phyloP scores from a whole-genome alignment of 352 stramenopile genomes.

The Phytophthora constricta region DNA sequence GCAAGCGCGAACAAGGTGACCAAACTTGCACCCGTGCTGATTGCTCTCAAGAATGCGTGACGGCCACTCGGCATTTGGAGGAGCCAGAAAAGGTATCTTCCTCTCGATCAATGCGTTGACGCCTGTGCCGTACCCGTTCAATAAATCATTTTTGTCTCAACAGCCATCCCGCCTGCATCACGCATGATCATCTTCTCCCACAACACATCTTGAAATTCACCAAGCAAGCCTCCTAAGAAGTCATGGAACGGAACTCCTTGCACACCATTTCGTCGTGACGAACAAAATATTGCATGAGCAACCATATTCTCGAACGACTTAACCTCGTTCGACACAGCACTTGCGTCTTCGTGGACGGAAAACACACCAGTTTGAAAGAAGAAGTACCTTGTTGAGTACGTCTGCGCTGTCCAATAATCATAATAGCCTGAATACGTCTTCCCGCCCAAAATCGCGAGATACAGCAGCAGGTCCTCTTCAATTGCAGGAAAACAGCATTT shows the following conservation, averaged over 20 bases:
- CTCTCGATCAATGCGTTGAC: neutral
- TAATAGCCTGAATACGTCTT: conserved; percentile 12
- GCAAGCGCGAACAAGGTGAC: conserved; percentile 1
- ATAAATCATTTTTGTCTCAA: conserved; percentile 5
- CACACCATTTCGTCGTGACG: conserved; percentile 29
- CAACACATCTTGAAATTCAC: conserved; percentile 3
- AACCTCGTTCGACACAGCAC: neutral
- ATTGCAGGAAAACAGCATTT: conserved; percentile 1
- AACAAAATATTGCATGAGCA: conserved; percentile 33
- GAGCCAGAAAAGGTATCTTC: conserved; percentile 15
- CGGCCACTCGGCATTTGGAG: conserved; percentile 23
- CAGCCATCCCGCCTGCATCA: neutral
- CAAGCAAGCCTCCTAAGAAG: conserved; percentile 1
- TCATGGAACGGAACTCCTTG: conserved; percentile 16
- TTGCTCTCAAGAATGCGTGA: conserved; percentile 6
- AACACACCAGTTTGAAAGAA: neutral
- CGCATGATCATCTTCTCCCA: neutral
- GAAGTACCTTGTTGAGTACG: neutral
- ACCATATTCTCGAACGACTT: conserved; percentile 31
- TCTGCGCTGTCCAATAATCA: neutral
- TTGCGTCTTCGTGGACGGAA: neutral
- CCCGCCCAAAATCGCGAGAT: conserved; percentile 17
- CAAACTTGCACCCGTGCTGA: conserved; percentile 11
- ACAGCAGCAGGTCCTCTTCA: conserved; percentile 15
- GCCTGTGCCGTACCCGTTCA: conserved; percentile 3